Percentiles rank a stretch among this genome's conserved stretches.
Evolutionary conservation across 352 stramenopile species (phyloP).

Genomic region (Phytophthora nicotianae): DNA sequence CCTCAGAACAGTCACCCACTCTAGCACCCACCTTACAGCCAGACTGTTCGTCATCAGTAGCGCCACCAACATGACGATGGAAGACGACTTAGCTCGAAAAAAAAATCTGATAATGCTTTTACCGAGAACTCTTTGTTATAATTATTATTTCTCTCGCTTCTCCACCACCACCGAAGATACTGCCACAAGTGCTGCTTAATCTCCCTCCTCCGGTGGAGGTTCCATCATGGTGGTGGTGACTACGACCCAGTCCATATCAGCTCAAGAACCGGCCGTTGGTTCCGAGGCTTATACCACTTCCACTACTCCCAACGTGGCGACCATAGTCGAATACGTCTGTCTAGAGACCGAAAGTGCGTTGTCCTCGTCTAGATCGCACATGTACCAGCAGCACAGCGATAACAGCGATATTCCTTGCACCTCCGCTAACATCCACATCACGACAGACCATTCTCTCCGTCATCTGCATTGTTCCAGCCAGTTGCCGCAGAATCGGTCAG

Average conservation of each 20-base stretch:
- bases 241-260: constrained; percentile 45
- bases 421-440: too few species aligned
- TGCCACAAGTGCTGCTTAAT: constrained; percentile 34
- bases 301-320: too few species aligned
- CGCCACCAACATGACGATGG: too few species aligned
- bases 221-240: constrained; percentile 25
- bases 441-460: constrained; percentile 27
- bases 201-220: constrained; percentile 7
- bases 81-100: too few species aligned
- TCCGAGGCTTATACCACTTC: too few species aligned
- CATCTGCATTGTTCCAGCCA: constrained; percentile 44
- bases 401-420: too few species aligned
- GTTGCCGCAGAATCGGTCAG: constrained; percentile 56
- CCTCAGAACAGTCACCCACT: constrained; percentile 46
- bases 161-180: constrained; percentile 22
- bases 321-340: constrained; percentile 13
- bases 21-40: constrained; percentile 54
- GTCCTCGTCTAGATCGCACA: constrained; percentile 2
- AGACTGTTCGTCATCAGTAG: constrained; percentile 37
- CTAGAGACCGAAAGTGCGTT: constrained; percentile 12
- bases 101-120: too few species aligned
- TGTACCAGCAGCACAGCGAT: constrained; percentile 28
- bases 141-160: too few species aligned
- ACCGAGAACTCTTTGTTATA: too few species aligned
- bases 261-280: constrained; percentile 49